Conservation (phyloP, 345 rosid species). For the Melastoma malabathricum region DNA sequence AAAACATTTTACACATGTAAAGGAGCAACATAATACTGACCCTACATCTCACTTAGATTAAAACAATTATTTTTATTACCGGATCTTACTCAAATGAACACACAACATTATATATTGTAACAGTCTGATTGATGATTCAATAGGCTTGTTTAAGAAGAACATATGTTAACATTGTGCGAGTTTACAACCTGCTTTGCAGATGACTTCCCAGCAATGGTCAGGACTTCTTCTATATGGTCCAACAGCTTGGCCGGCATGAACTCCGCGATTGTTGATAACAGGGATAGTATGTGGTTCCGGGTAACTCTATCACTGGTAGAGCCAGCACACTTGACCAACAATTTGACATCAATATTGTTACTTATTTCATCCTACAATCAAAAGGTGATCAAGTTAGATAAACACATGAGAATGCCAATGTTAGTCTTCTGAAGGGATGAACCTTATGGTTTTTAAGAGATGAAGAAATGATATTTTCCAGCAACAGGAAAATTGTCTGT, state of each 20-base stretch:
- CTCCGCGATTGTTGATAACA: conserved; percentile 51
- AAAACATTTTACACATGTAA: too few species aligned
- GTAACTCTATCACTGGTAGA: conserved; percentile 43
- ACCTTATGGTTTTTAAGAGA: background rate
- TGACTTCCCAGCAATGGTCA: conserved; percentile 66
- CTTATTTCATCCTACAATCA: conserved; percentile 39
- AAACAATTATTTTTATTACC: too few species aligned
- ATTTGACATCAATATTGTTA: conserved; percentile 30
- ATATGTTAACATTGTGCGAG: too few species aligned
- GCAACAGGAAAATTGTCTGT: conserved; percentile 48
- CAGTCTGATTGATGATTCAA: too few species aligned
- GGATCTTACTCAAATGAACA: too few species aligned
- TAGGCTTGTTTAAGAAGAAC: too few species aligned
- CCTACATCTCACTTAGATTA: too few species aligned
- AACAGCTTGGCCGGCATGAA: conserved; percentile 45
- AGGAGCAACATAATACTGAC: too few species aligned
- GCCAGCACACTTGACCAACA: conserved; percentile 60
- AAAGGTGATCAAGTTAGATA: conserved; percentile 1
- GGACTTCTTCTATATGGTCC: conserved; percentile 50
- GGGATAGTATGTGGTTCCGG: conserved; percentile 48
- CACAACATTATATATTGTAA: too few species aligned
- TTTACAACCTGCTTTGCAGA: conserved; percentile 54
- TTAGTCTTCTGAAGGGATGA: too few species aligned
- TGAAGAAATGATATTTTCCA: conserved; percentile 54
- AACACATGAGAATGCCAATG: background rate